phyloP scores from a whole-genome alignment of 2,329 filamentous ascomycete species.

The Aaosphaeria pasadenensis region DNA sequence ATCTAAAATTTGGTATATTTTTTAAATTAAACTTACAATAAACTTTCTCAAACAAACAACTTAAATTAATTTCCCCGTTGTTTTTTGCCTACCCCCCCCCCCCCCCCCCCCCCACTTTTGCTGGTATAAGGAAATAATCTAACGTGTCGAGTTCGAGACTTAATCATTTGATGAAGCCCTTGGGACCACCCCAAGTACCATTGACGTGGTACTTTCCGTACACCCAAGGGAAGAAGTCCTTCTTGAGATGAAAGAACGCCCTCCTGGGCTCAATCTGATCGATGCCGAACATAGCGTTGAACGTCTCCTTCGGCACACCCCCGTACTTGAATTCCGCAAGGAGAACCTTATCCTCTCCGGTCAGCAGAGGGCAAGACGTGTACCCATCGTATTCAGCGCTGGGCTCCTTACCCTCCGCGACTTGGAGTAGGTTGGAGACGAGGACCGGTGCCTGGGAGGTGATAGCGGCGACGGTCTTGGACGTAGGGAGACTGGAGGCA shows the following conservation, averaged over 20 bases:
- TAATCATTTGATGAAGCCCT: constrained; percentile 41
- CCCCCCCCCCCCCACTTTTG: too few species aligned
- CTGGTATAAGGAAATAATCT: too few species aligned
- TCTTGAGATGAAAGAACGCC: constrained; percentile 62
- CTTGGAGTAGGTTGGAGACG: constrained; percentile 31
- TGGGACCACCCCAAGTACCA: constrained; percentile 61
- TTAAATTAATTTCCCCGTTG: too few species aligned
- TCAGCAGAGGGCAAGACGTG: constrained; percentile 38
- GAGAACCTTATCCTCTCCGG: constrained; percentile 59
- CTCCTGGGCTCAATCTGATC: constrained; percentile 57
- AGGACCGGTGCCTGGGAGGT: constrained; percentile 36
- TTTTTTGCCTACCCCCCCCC: too few species aligned
- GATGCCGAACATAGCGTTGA: constrained; percentile 51
- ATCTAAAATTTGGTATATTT: too few species aligned
- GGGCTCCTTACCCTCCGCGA: constrained; percentile 22
- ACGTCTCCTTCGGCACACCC: constrained; percentile 62
- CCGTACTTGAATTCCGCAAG: constrained; percentile 66
- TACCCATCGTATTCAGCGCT: constrained; percentile 35
- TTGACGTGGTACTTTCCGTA: constrained; percentile 60
- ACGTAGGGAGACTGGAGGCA: constrained; percentile 36
- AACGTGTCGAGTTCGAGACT: too few species aligned
- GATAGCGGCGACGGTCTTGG: constrained; percentile 39
- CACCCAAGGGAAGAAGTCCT: constrained; percentile 67
- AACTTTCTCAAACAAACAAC: too few species aligned
- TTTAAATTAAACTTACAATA: too few species aligned